Evolutionary conservation across 176 grass and related monocot genomes (phyloP).

Genomic region (Pontederia crassipes): DNA sequence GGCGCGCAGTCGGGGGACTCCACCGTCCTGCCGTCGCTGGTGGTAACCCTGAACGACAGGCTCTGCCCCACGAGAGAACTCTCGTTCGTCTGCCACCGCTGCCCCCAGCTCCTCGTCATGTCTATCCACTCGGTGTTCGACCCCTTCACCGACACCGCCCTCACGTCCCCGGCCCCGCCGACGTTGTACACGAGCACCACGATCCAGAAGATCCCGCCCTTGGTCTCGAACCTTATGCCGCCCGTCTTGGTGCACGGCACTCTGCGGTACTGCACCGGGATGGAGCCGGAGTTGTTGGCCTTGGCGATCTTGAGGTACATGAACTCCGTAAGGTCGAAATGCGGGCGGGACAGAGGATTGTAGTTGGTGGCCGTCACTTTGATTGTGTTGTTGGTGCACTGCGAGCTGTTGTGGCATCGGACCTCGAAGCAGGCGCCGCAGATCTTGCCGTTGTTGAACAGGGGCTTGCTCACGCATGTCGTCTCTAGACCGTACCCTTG

Average conservation of each 20-base stretch:
- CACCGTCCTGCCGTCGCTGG: constrained; percentile 9
- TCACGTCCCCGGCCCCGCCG: constrained; percentile 12
- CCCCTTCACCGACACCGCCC: constrained; percentile 19
- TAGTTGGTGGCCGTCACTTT: constrained; percentile 24
- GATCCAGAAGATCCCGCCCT: constrained; percentile 19
- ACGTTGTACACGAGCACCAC: constrained; percentile 30
- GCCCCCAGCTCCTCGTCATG: constrained; percentile 31
- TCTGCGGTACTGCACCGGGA: constrained; percentile 24
- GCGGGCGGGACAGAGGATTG: constrained; percentile 21
- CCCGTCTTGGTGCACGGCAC: constrained; percentile 8
- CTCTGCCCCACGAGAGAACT: constrained; percentile 5
- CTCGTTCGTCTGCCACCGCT: constrained; percentile 22
- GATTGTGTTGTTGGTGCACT: constrained; percentile 18
- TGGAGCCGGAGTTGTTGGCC: constrained; percentile 25
- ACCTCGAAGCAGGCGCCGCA: constrained; percentile 31
- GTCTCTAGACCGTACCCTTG: constrained; percentile 30
- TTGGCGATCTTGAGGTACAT: constrained; percentile 30
- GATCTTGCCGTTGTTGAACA: constrained; percentile 27
- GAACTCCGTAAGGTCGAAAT: constrained; percentile 30
- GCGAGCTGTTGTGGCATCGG: constrained; percentile 16
- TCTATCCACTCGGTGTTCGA: constrained; percentile 13
- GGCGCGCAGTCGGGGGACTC: constrained; percentile 19
- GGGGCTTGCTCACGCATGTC: constrained; percentile 23
- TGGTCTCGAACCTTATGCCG: constrained; percentile 23
- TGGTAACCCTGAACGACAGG: constrained; percentile 14